Evolutionary conservation across 768 basidiomycete genomes (phyloP).

Genomic region (Collybia mongolica): DNA sequence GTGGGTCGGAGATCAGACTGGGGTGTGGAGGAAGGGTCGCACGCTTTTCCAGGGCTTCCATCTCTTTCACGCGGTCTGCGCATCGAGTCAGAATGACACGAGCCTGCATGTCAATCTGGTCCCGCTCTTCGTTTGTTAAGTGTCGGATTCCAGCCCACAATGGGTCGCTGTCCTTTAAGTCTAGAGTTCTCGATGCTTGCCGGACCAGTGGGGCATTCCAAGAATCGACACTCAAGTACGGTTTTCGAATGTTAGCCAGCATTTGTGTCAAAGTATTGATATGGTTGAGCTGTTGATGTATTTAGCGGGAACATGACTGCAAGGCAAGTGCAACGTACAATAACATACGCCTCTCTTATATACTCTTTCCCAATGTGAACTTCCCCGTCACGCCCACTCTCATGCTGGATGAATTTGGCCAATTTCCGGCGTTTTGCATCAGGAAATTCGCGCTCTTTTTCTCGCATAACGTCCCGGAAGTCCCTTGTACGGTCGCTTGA

Average conservation of each 20-base stretch:
- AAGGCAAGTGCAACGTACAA: constrained; percentile 40
- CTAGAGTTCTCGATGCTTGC: constrained; percentile 51
- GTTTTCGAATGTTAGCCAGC: constrained; percentile 73
- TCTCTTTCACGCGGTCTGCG: constrained; percentile 80
- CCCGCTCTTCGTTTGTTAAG: constrained; percentile 87
- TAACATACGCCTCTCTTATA: constrained; percentile 70
- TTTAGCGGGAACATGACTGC: background rate
- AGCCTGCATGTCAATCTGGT: constrained; percentile 93
- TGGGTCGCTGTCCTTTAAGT: constrained; percentile 44
- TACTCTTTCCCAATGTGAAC: constrained; percentile 60
- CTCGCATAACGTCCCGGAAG: constrained; percentile 51
- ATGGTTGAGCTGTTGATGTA: constrained; percentile 58
- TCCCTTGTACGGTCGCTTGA: constrained; percentile 59
- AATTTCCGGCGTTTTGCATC: constrained; percentile 53
- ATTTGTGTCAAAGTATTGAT: constrained; percentile 69
- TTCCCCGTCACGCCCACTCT: constrained; percentile 35
- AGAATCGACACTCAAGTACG: constrained; percentile 83
- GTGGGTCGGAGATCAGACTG: constrained; percentile 15
- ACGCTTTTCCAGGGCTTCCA: constrained; percentile 92
- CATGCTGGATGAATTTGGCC: constrained; percentile 26
- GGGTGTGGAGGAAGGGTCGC: constrained; percentile 29
- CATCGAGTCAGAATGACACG: constrained; percentile 83
- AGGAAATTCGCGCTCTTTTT: constrained; percentile 40
- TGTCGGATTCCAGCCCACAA: constrained; percentile 66
- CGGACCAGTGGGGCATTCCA: constrained; percentile 50